Evolutionary conservation across 768 basidiomycete species (phyloP).

Genomic region (Grammothele lineata): DNA sequence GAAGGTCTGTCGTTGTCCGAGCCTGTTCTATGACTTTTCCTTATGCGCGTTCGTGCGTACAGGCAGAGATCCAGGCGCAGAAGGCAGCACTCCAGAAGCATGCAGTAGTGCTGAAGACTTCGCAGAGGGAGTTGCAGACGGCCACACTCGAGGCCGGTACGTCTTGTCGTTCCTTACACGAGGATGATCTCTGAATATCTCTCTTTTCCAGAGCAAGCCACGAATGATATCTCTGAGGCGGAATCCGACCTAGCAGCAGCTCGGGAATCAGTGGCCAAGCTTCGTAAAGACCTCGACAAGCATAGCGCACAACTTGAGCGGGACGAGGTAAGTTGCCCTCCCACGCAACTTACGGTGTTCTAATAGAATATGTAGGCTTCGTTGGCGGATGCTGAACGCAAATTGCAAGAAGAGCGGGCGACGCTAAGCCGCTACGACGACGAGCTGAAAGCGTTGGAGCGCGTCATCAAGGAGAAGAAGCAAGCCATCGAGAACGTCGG

Average conservation of each 20-base stretch:
- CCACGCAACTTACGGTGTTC: too few relatives aligned
- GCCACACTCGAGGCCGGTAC: conserved; percentile 83
- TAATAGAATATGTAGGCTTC: conserved; percentile 35
- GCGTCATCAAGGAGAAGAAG: conserved; percentile 79
- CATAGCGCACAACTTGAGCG: conserved; percentile 45
- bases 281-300: conserved; percentile 52
- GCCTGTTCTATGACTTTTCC: too few relatives aligned
- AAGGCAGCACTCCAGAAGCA: conserved; percentile 81
- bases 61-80: conserved; percentile 78
- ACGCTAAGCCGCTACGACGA: conserved; percentile 84
- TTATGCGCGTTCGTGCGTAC: too few relatives aligned
- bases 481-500: conserved; percentile 64
- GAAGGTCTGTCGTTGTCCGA: conserved; percentile 72
- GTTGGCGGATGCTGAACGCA: conserved; percentile 62
- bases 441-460: conserved; percentile 81
- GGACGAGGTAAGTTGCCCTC: conserved; percentile 39
- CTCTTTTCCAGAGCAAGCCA: too few relatives aligned
- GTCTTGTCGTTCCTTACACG: conserved; percentile 18
- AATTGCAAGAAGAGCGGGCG: conserved; percentile 81
- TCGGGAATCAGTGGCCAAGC: too few relatives aligned
- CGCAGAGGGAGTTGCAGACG: conserved; percentile 89
- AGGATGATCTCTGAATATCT: background rate
- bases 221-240: too few relatives aligned
- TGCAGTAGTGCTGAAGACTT: conserved; percentile 73
- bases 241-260: too few relatives aligned